Percentiles rank a stretch among this genome's conserved stretches.
Conservation (phyloP, 352 stramenopile species). For the Globisporangium nagaii region DNA sequence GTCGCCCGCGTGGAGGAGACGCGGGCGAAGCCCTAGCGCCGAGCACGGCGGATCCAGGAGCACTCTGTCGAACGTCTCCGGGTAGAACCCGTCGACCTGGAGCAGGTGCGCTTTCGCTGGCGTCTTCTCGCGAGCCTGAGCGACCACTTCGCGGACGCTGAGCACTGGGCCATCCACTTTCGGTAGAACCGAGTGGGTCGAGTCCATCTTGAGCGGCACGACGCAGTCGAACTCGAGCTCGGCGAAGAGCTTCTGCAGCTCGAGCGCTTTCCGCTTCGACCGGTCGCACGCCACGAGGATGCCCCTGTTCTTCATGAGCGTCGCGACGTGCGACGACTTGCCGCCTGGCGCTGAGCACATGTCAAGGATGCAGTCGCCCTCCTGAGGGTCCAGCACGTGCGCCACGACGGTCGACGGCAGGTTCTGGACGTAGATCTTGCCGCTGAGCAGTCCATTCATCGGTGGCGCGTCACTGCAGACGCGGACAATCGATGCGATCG, state of each 20-base stretch:
- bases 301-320: slow-evolving; percentile 87
- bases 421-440: slow-evolving; percentile 92
- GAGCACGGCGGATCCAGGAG: slow-evolving; percentile 91
- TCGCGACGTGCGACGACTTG: slow-evolving; percentile 92
- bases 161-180: slow-evolving; percentile 26
- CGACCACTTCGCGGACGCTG: slow-evolving; percentile 62
- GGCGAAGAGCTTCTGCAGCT: slow-evolving; percentile 73
- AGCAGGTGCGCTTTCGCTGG: slow-evolving; percentile 58
- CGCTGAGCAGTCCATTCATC: slow-evolving; percentile 80
- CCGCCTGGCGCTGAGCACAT: slow-evolving; percentile 93
- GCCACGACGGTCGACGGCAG: slow-evolving; percentile 90
- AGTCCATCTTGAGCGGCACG: slow-evolving; percentile 69
- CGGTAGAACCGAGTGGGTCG: slow-evolving; percentile 81
- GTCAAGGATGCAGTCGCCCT: slow-evolving; percentile 87
- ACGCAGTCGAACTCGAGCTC: slow-evolving; percentile 56
- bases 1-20: slow-evolving; percentile 81
- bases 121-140: slow-evolving; percentile 32
- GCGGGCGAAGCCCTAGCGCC: slow-evolving; percentile 90
- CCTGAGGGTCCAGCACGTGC: slow-evolving; percentile 81
- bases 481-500: slow-evolving; percentile 54
- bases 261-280: slow-evolving; percentile 85
- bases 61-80: slow-evolving; percentile 92
- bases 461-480: slow-evolving; percentile 82
- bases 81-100: slow-evolving; percentile 82
- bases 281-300: slow-evolving; percentile 86